Base-by-base conservation (phyloP, 1,139 yeast genomes). In the Blastobotrys buckinghamii region DNA sequence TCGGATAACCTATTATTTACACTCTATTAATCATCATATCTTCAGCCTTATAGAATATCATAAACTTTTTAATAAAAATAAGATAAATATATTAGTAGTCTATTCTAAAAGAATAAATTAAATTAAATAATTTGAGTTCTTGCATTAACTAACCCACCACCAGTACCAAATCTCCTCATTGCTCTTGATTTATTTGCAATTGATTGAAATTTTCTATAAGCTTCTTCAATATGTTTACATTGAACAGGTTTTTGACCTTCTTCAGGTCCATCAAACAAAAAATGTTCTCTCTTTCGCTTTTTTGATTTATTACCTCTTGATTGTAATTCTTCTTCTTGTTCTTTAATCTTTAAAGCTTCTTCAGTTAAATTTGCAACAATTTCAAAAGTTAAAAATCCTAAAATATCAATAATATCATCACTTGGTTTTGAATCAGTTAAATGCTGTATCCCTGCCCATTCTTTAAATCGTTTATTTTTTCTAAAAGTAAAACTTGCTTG, bases 401-500 rank as follows among this genome's bases (percentile, higher is more conserved):
- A 72, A 40, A 92, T 92, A 71, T 92, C 99, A 55, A 94, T 82
- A 27, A 92, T 96, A 72, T 92, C 99, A 67, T 92, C 98, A 62
- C 86, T 87, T 2, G 97, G 96, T 59, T 94, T 79, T 19, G 94
- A 80, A 55, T 94, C 98, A 17, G 95, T 84, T 43, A 94, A 69
- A 50, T 81, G 84, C 0, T 88, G 70, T 45, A 92, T 79, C 17
- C 94, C 95, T 7, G 96, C 94, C 98, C 98, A 92, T 63, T 92
- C 99, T 61, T 95, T 77, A 63, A 92, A 92, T 61, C 97, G 73
- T 64, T 90, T 88, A 16, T 86, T 87, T 65, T 94, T 92, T 59
- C 97, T 76, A 61, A 89, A 92, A 0, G 98, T 94, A 64, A 92
- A 94, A 50, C 95, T 83, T 1, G 98, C 98, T 65, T 92, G 98